A percentile compares a stretch with the other conserved stretches of the same genome.
Conservation (phyloP, 2,329 filamentous ascomycete species). For the Westerdykella aurantiaca region DNA sequence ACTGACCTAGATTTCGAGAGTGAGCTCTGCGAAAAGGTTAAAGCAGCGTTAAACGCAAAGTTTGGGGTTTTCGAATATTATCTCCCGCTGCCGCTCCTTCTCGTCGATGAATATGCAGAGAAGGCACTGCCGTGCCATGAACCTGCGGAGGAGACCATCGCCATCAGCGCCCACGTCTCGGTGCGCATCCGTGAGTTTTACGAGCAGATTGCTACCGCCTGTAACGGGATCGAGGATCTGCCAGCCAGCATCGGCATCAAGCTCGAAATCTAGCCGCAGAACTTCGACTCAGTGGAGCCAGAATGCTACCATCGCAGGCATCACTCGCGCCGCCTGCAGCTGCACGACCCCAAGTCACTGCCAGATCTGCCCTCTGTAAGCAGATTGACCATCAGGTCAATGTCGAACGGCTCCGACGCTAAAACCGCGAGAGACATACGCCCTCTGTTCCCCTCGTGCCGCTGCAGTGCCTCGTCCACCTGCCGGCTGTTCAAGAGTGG, state of each 20-base stretch:
- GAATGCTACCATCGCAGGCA: constrained; percentile 7
- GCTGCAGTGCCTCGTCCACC: constrained; percentile 10
- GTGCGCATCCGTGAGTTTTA: constrained; percentile 9
- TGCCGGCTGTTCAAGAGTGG: constrained; percentile 7
- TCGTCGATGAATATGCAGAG: constrained; percentile 6
- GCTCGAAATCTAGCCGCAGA: constrained; percentile 6
- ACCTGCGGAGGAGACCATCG: constrained; percentile 8
- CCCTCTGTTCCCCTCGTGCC: constrained; percentile 9
- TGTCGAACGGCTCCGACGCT: no score
- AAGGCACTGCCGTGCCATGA: constrained; percentile 6
- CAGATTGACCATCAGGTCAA: no score
- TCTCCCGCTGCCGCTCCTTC: constrained; percentile 10
- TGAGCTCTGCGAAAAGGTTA: constrained; percentile 6
- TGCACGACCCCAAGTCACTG: no score
- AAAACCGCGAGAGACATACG: no score
- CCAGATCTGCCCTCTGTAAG: no score
- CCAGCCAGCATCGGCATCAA: constrained; percentile 6
- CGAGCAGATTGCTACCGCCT: constrained; percentile 5
- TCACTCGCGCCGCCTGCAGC: constrained; percentile 3
- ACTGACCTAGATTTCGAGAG: constrained; percentile 3
- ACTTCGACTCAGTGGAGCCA: constrained; percentile 5
- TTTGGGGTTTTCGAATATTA: constrained; percentile 5
- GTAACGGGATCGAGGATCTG: constrained; percentile 2
- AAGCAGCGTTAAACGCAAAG: constrained; percentile 9
- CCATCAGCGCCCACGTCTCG: constrained; percentile 7